A percentile compares a stretch with the other conserved stretches of the same genome.
These are phyloP conservation scores for Colletotrichum tofieldiae DNA, from an alignment of 2,329 filamentous ascomycete genomes.

Conservation along the genomic window DNA sequence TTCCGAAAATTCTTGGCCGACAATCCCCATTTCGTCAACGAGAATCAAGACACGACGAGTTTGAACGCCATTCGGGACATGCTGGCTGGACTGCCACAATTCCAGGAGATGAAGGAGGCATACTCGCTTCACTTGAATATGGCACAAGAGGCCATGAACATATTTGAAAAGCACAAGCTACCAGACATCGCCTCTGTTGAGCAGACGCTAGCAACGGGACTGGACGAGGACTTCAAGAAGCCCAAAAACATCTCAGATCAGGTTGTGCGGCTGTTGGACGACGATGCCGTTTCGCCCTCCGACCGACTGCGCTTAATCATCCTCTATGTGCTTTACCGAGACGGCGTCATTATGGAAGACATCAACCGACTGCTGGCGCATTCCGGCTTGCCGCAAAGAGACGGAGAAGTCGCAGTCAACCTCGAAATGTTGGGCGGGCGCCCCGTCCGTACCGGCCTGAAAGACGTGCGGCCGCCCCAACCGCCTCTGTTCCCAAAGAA, in stretches of 20 bases:
- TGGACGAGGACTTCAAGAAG: slow-evolving; percentile 93
- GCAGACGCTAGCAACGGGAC: slow-evolving; percentile 90
- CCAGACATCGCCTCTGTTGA: slow-evolving; percentile 90
- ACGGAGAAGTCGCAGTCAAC: slow-evolving; percentile 82
- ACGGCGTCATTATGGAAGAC: slow-evolving; percentile 88
- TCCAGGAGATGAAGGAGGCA: slow-evolving; percentile 94
- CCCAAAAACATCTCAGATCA: slow-evolving; percentile 91
- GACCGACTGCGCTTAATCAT: slow-evolving; percentile 90
- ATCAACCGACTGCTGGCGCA: slow-evolving; percentile 88
- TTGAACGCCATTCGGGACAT: slow-evolving; percentile 97
- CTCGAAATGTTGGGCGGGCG: slow-evolving; percentile 86
- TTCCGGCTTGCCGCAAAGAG: slow-evolving; percentile 81
- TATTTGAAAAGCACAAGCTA: slow-evolving; percentile 88
- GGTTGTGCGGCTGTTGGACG: slow-evolving; percentile 89
- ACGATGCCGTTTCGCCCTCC: slow-evolving; percentile 78
- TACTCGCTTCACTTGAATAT: slow-evolving; percentile 96
- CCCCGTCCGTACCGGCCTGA: slow-evolving; percentile 73
- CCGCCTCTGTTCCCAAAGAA: slow-evolving; percentile 82
- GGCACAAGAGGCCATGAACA: slow-evolving; percentile 97
- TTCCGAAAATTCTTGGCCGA: slow-evolving; percentile 93
- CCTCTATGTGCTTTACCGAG: slow-evolving; percentile 88
- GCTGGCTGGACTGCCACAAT: slow-evolving; percentile 94
- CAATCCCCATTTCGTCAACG: slow-evolving; percentile 92
- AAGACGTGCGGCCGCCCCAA: slow-evolving; percentile 79
- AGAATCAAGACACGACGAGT: slow-evolving; percentile 78